These are phyloP conservation scores for Pisolithus sp. DNA, from an alignment of 768 basidiomycete genomes.

Conservation along the genomic window DNA sequence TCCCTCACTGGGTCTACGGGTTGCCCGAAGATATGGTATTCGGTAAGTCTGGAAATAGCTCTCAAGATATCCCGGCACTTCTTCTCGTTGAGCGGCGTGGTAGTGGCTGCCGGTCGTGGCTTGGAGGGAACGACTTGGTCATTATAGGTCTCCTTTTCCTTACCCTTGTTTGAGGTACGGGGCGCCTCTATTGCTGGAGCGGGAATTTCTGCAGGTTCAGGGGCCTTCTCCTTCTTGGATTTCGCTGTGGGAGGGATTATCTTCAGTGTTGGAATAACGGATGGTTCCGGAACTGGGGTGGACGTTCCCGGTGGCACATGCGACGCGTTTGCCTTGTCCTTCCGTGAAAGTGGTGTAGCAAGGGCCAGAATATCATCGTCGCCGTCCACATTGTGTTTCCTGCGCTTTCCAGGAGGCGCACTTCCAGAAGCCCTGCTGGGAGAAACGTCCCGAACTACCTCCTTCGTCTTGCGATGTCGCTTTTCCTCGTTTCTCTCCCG, in stretches of 20 bases:
- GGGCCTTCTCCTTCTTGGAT: slow-evolving; percentile 42
- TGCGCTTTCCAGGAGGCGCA: slow-evolving; percentile 47
- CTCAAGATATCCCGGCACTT: slow-evolving; percentile 74
- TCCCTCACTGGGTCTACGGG: slow-evolving; percentile 81
- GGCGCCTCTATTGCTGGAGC: slow-evolving; percentile 20
- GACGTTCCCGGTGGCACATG: slow-evolving; percentile 32
- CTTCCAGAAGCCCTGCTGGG: slow-evolving; percentile 32
- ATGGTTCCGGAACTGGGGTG: slow-evolving; percentile 37
- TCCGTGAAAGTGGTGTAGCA: slow-evolving; percentile 56
- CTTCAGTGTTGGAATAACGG: slow-evolving; percentile 21
- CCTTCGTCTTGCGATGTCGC: slow-evolving; percentile 39
- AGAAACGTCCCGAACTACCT: slow-evolving; percentile 33
- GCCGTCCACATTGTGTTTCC: slow-evolving; percentile 41
- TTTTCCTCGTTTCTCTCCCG: slow-evolving; percentile 54
- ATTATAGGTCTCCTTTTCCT: slow-evolving; percentile 54
- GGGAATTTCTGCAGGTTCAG: slow-evolving; percentile 18
- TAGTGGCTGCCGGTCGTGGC: slow-evolving; percentile 31
- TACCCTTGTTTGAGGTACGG: slow-evolving; percentile 57
- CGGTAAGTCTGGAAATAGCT: slow-evolving; percentile 51
- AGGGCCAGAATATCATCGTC: slow-evolving; percentile 63
- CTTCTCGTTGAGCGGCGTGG: slow-evolving; percentile 67
- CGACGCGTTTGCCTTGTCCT: slow-evolving; percentile 28
- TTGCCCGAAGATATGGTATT: slow-evolving; percentile 64
- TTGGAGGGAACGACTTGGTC: slow-evolving; percentile 33
- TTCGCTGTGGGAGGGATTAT: slow-evolving; percentile 24